Percentiles rank a stretch among this genome's conserved stretches.
Evolutionary conservation across 2,329 filamentous ascomycete genomes (phyloP).

Genomic region (Colletotrichum sp.): DNA sequence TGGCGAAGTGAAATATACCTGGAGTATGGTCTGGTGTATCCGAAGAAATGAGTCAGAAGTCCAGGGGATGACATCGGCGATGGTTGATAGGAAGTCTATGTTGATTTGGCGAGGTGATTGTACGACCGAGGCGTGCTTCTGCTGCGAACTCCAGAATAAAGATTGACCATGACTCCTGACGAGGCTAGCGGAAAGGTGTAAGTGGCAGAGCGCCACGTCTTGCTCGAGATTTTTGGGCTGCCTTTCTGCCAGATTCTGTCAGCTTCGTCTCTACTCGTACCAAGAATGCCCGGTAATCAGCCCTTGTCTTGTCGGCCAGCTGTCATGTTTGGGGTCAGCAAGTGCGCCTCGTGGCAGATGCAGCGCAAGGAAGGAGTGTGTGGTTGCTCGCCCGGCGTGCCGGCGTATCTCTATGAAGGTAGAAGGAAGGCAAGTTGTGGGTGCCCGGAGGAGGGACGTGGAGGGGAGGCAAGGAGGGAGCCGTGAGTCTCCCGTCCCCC

Average conservation of each 20-base stretch:
- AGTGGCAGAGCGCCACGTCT: conserved; percentile 1
- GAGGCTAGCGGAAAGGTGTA: not conserved
- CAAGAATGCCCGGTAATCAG: not conserved
- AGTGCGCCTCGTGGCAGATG: conserved; percentile 1
- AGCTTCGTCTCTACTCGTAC: not conserved
- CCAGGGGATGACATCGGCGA: not conserved
- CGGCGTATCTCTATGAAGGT: not conserved
- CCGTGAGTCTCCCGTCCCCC: not conserved
- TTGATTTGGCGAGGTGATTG: not conserved
- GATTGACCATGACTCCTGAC: not conserved
- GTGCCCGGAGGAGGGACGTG: not conserved
- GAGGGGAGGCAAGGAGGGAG: not conserved
- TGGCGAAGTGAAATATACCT: not conserved
- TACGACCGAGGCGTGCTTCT: not conserved
- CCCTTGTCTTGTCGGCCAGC: not conserved
- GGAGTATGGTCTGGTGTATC: not conserved
- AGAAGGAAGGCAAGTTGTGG: not conserved
- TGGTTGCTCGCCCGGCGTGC: not conserved
- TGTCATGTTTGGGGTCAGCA: not conserved
- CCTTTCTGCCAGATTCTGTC: not conserved
- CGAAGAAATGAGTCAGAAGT: not conserved
- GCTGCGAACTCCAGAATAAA: not conserved
- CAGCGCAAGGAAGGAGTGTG: not conserved
- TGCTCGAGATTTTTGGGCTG: not conserved
- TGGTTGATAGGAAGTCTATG: not conserved